Percentiles rank a stretch among this genome's conserved stretches.
phyloP scores from a whole-genome alignment of 1,139 yeast genomes.

The Protomyces arabidopsidicola region DNA sequence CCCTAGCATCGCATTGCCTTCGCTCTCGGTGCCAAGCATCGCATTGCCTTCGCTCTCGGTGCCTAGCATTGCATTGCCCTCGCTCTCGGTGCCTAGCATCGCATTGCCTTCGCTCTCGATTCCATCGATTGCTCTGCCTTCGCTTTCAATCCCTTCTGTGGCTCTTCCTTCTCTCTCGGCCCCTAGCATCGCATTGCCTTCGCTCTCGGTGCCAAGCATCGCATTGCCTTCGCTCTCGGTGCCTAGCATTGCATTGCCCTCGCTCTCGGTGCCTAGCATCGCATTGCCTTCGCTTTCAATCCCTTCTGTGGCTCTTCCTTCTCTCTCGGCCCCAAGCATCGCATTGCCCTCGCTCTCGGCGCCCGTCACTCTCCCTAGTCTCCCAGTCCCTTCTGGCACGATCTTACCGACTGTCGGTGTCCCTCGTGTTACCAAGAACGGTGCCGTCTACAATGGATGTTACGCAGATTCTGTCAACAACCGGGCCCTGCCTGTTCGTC shows the following conservation, averaged over 20 bases:
- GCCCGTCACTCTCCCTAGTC: neutral
- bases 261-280: neutral
- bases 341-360: neutral
- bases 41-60: neutral
- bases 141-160: neutral
- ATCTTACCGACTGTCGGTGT: neutral
- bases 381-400: neutral
- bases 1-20: neutral
- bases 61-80: neutral
- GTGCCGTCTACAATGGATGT: conserved; percentile 1
- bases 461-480: neutral
- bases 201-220: neutral
- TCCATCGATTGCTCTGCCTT: neutral
- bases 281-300: neutral
- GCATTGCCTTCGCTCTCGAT: neutral
- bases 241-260: neutral
- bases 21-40: neutral
- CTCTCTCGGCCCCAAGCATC: neutral
- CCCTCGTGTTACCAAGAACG: neutral
- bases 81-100: neutral
- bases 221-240: neutral
- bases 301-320: neutral
- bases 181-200: neutral
- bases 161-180: neutral
- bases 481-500: neutral